Evolutionary conservation across 202 grass and related monocot species (phyloP), one percentile per base, ranked within the genome.

Genomic region (Cymbopogon flexuosus): DNA sequence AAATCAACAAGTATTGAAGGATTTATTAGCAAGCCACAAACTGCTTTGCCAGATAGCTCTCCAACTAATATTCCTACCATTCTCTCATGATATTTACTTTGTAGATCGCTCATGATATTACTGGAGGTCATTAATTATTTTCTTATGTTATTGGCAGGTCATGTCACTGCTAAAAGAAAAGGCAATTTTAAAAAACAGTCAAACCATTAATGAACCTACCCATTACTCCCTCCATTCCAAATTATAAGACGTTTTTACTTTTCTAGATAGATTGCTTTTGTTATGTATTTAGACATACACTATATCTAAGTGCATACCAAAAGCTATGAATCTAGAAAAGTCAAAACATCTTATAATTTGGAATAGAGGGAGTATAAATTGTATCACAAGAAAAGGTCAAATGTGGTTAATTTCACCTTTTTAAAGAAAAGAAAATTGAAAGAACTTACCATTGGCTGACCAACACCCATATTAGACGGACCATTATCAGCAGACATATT

Each of bases 391-490:
- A 2, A 62, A 41, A 14, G 12, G 23, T 24, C 10, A 24, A 60
- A 60, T 27, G 37, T 60, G 21, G 2, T 69, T 51, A 21, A 10
- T 14, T 83, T 37, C 8, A 1, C 67, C 58, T 61, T 41, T 61
- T 29, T n/a, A 22, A 34, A 68, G 62, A 75, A 73, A 69, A 84
- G 3, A 69, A 79, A 23, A 52, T 74, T 62, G 40, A 60, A 1
- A 2, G 31, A 79, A 27, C 81, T 73, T 75, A 94, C 91, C 85
- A 73, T 73, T 22, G 83, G 70, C 45, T 87, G 85, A 59, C 52
- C 70, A 68, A 78, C 57, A 64, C 51, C 68, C 66, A 80, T 68
- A 49, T 43, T 35, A 43, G 78, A 60, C 7, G 36, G 30, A 70
- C 35, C 49, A 59, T 43, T 80, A n/a, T 68, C 2, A 15, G 59